Percentiles rank a stretch among this genome's conserved stretches.
These are phyloP conservation scores for Trichophyton equinum DNA, from an alignment of 2,329 filamentous ascomycete genomes.

Conservation along the genomic window DNA sequence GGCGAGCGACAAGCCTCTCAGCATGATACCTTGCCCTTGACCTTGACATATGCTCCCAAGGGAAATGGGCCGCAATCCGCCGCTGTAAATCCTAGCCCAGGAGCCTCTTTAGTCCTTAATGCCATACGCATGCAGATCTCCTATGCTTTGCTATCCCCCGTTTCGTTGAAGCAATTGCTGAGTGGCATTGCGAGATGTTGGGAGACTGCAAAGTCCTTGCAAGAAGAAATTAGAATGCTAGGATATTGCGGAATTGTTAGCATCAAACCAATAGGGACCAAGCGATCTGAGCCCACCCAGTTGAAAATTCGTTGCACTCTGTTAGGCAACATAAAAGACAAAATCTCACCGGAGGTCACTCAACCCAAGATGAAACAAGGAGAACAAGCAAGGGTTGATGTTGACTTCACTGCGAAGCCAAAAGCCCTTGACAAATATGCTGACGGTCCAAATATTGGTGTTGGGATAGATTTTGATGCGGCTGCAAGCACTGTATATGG, in stretches of 20 bases:
- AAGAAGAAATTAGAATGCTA: constrained; percentile 34
- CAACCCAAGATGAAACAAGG: constrained; percentile 8
- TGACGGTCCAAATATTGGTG: constrained; percentile 15
- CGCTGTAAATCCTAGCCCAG: constrained; percentile 21
- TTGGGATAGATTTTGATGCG: constrained; percentile 29
- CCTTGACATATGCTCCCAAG: constrained; percentile 23
- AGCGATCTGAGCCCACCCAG: constrained; percentile 11
- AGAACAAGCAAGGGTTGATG: constrained; percentile 22
- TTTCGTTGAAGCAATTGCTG: constrained; percentile 29
- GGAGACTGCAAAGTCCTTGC: constrained; percentile 28
- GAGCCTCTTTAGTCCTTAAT: constrained; percentile 31
- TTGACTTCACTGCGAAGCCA: constrained; percentile 30
- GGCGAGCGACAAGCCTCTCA: constrained; percentile 14
- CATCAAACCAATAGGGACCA: constrained; percentile 20
- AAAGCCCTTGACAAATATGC: neutral
- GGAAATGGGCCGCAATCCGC: constrained; percentile 7
- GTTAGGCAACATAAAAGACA: constrained; percentile 18
- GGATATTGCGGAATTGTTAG: constrained; percentile 35
- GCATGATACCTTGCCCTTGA: constrained; percentile 17
- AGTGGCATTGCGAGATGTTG: constrained; percentile 32
- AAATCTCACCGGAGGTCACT: constrained; percentile 6
- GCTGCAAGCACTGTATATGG: constrained; percentile 31
- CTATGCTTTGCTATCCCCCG: constrained; percentile 24
- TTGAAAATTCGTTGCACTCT: constrained; percentile 30
- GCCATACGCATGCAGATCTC: constrained; percentile 28